Base-by-base conservation (phyloP, 345 rosid genomes). In the Physaria fendleri region DNA sequence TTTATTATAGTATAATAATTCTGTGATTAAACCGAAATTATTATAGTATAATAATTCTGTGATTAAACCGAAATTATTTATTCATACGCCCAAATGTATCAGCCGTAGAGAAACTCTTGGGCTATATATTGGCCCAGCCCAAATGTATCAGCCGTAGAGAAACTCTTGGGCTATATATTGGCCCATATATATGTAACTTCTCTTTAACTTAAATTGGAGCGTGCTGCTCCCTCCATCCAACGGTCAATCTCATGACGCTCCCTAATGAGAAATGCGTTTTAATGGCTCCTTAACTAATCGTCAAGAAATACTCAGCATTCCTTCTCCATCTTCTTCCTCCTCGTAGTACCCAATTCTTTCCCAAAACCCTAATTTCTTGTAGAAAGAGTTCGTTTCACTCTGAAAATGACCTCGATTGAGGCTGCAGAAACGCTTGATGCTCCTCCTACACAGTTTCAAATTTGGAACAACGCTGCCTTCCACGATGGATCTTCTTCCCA, bases 381-480 rank as follows among this genome's bases (percentile, higher is more conserved):
- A 22, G 48, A 59, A 57, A 8, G 44, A 46, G 6, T 40, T 54
- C 38, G 11, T 38, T 15, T 14, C 18, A 2, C 27, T 54, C 34
- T 13, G 55, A 64, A 57, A 58, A 88, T 92, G 96, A 79, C 82
- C 67, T 65, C 76, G 27, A 51, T 57, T 11, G 84, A 78, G 13
- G 64, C 69, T 73, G 80, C 83, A 48, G 87, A 78, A 57, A 67
- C 67, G 32, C 35, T 72, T 3, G 34, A 73, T 39, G 72, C 78
- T 22, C 70, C 80, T 2, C 42, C 42, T 13, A 80, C n/a, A n/a
- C n/a, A 84, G 52, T 79, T 88, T 24, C 99, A 88, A 78, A 57
- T 93, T 25, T 93, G 99, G 99, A 78, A 82, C 82, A 93, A 89
- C 66, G 99, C 85, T 2, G 85, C 95, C 8, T 89, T 93, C 54